Base-by-base conservation (phyloP, 768 basidiomycete species). In the Termitomyces sp. region DNA sequence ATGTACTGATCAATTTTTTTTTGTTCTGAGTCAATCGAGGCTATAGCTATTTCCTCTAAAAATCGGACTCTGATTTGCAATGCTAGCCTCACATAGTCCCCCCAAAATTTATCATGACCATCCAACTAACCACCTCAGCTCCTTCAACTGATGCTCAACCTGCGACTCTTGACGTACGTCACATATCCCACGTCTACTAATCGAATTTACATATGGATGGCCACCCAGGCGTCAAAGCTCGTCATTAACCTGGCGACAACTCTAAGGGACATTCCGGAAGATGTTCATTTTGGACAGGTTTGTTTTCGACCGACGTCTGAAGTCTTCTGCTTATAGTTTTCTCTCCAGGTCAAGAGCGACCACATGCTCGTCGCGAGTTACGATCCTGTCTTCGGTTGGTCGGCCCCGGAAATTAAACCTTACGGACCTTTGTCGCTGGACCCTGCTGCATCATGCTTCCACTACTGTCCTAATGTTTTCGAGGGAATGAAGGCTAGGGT, bases 391-490 rank as follows among this genome's bases (percentile, higher is more conserved):
- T 77, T 71, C 4, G 89, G 90, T 10, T 92, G 90, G 90, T 82
- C 82, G 8, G 72, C 78, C 1, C 90, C 90, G 0, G 82, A 87
- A 64, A 88, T 92, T 67, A 86, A 83, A 65, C 88, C 89, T 0
- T 90, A 93, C 64, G 86, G 79, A 0, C 87, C 87, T 2, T 66
- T 93, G 43, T 69, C 72, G 4, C 72, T 93, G 12, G 88, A 92
- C 65, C 91, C 91, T 5, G 82, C 85, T 57, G 66, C 83, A 77
- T 68, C 87, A 46, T 94, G 93, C 50, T 80, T 97, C 63, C 95
- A 97, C 67, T 96, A 96, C 73, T 89, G 88, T 9, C 86, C 91
- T 36, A 82, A 85, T 62, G 82, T 88, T 16, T 95, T 97, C 67
- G 94, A 97, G 71, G 92, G 95, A 8, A 86, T 96, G 84, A 96